Percentiles rank a stretch among this genome's conserved stretches.
These are phyloP conservation scores for Galerina sulciceps DNA, from an alignment of 768 basidiomycete genomes.

Conservation along the genomic window DNA sequence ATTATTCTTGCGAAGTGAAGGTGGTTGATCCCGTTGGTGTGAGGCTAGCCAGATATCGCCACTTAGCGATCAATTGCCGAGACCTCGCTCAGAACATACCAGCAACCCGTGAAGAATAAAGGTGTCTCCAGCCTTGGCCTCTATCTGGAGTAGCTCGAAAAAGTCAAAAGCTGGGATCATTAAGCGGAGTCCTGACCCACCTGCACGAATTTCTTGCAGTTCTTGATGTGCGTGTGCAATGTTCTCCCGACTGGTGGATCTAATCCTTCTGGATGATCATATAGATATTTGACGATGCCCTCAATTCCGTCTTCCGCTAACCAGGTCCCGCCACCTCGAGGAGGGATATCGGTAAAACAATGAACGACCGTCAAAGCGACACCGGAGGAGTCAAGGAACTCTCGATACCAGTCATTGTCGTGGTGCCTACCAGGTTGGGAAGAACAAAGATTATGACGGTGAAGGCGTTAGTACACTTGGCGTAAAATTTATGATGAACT, in stretches of 20 bases:
- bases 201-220: slow-evolving; percentile 1
- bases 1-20: slow-evolving; percentile 1
- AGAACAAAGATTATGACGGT: not conserved
- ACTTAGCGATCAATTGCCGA: not conserved
- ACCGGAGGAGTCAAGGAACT: slow-evolving; percentile 2
- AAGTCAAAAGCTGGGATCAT: not conserved
- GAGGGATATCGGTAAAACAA: slow-evolving; percentile 3
- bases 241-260: not conserved
- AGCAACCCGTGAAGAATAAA: slow-evolving; percentile 1
- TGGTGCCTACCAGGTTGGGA: not conserved
- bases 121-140: not conserved
- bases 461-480: not conserved
- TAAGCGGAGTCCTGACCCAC: not conserved
- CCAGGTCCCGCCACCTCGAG: slow-evolving; percentile 1
- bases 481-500: not conserved
- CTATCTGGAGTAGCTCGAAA: not conserved
- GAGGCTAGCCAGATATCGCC: not conserved
- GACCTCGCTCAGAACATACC: not conserved
- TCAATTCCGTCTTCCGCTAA: not conserved
- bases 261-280: not conserved
- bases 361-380: not conserved
- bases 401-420: slow-evolving; percentile 5
- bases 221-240: not conserved
- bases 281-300: not conserved
- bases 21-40: not conserved